Percentiles rank a stretch among this genome's conserved stretches.
Conservation (phyloP, 495 filamentous ascomycete species). For the Xylaria acuta region DNA sequence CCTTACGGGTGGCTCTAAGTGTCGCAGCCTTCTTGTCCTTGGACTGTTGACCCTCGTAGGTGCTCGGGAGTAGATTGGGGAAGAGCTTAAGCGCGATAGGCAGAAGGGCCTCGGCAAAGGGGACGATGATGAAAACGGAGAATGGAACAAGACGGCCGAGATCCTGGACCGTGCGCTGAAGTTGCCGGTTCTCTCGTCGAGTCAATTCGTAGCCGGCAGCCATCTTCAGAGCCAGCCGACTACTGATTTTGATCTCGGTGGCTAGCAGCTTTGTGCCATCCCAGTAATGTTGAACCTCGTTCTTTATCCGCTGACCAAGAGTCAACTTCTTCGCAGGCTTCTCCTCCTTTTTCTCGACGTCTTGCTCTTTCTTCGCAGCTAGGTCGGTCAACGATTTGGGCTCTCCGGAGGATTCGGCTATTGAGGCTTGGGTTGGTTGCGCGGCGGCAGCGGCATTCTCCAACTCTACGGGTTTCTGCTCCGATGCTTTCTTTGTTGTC, state of each 20-base stretch:
- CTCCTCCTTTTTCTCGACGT: constrained; percentile 72
- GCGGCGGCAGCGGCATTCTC: constrained; percentile 43
- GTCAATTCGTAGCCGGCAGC: constrained; percentile 96
- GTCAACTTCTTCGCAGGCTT: constrained; percentile 76
- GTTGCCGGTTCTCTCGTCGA: constrained; percentile 88
- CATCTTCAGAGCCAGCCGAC: constrained; percentile 92
- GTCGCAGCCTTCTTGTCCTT: constrained; percentile 86
- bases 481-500: constrained; percentile 45
- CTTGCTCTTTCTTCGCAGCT: constrained; percentile 42
- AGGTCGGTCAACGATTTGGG: constrained; percentile 42
- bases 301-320: constrained; percentile 88
- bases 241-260: constrained; percentile 91
- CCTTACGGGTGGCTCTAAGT: constrained; percentile 86
- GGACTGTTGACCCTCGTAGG: constrained; percentile 89
- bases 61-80: constrained; percentile 95
- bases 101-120: constrained; percentile 94
- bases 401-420: constrained; percentile 33
- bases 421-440: constrained; percentile 26
- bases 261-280: constrained; percentile 98
- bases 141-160: constrained; percentile 93
- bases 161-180: constrained; percentile 92
- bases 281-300: constrained; percentile 93
- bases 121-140: constrained; percentile 95
- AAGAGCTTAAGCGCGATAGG: constrained; percentile 93
- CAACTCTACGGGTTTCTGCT: constrained; percentile 41